These are phyloP conservation scores for Penicillium flavigenum DNA, from an alignment of 495 filamentous ascomycete genomes.

Conservation along the genomic window DNA sequence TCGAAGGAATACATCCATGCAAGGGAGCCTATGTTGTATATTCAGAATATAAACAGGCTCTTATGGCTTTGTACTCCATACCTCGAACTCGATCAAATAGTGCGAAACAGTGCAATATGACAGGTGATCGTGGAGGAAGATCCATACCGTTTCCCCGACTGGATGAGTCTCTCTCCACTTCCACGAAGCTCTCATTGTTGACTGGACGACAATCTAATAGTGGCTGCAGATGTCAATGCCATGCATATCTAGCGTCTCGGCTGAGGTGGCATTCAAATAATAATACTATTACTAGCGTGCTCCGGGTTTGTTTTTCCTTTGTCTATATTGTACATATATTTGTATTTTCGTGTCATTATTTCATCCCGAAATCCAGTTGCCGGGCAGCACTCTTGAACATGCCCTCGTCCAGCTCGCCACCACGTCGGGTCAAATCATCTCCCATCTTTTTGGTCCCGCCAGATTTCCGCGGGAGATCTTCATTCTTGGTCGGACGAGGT, in stretches of 20 bases:
- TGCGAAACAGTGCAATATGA: too few relatives aligned
- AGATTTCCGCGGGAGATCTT: constrained; percentile 73
- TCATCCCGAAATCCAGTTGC: constrained; percentile 76
- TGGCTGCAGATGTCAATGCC: constrained; percentile 10
- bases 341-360: constrained; percentile 33
- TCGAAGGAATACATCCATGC: too few relatives aligned
- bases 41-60: too few relatives aligned
- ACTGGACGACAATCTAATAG: constrained; percentile 3
- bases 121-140: too few relatives aligned
- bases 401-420: constrained; percentile 68
- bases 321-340: neutral
- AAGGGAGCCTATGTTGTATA: too few relatives aligned
- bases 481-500: constrained; percentile 78
- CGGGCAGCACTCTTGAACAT: constrained; percentile 73
- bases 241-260: neutral
- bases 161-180: too few relatives aligned
- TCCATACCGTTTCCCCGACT: too few relatives aligned
- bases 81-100: too few relatives aligned
- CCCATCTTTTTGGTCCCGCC: constrained; percentile 72
- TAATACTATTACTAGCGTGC: neutral
- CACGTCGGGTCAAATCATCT: constrained; percentile 76
- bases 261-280: neutral
- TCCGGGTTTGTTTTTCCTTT: neutral
- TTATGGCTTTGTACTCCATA: too few relatives aligned
- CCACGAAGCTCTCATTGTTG: too few relatives aligned